Evolutionary conservation across 2,329 filamentous ascomycete species (phyloP).

Genomic region (Aspergillus pseudoglaucus): DNA sequence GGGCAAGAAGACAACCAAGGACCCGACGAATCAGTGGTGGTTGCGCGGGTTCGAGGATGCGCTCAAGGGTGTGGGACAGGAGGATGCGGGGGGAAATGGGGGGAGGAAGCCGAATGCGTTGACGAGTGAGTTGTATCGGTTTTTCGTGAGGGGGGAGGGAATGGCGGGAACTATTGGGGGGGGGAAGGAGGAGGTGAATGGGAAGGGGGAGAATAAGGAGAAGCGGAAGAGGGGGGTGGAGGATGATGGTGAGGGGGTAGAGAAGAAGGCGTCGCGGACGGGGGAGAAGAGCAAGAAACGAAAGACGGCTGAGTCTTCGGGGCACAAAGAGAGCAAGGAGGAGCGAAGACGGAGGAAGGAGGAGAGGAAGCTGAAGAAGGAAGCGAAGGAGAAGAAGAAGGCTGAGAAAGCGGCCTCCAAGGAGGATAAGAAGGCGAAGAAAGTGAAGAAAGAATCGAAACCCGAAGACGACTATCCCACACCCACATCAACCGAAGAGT

Average conservation of each 20-base stretch:
- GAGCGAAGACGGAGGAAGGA: conserved; percentile 16
- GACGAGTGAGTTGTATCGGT: conserved; percentile 61
- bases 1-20: conserved; percentile 63
- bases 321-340: conserved; percentile 18
- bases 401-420: conserved; percentile 1
- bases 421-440: conserved; percentile 13
- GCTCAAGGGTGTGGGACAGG: conserved; percentile 64
- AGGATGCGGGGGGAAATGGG: conserved; percentile 50
- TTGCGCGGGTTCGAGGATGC: conserved; percentile 89
- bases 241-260: conserved; percentile 15
- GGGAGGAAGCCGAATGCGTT: conserved; percentile 40
- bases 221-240: conserved; percentile 31
- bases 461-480: conserved; percentile 26
- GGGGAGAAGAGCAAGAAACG: conserved; percentile 14
- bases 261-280: conserved; percentile 31
- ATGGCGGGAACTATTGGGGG: conserved; percentile 59
- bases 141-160: conserved; percentile 76
- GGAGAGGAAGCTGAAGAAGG: conserved; percentile 22
- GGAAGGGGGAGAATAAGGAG: conserved; percentile 17
- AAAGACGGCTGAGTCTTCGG: conserved; percentile 7
- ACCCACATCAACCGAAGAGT: conserved; percentile 22
- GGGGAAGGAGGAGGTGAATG: conserved; percentile 4
- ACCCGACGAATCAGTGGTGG: conserved; percentile 86
- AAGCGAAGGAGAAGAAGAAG: conserved; percentile 16
- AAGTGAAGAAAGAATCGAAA: conserved; percentile 11